Conservation (phyloP, 2,329 filamentous ascomycete species). For the Colletotrichum horii region DNA sequence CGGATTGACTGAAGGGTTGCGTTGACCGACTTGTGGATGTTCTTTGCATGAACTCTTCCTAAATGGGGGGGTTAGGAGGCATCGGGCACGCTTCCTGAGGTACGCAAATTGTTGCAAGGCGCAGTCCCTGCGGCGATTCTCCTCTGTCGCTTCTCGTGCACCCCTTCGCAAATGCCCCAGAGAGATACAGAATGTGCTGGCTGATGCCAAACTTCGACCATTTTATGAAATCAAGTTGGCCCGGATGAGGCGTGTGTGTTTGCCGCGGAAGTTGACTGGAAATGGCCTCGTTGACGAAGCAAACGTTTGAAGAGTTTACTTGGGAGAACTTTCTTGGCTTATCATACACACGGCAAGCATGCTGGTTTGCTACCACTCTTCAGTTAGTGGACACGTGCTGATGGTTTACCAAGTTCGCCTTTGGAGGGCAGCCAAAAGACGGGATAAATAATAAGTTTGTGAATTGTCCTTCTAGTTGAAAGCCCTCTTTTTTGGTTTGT, state of each 20-base stretch:
- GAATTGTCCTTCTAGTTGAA: conserved; percentile 13
- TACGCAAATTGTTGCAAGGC: neutral
- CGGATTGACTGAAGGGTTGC: neutral
- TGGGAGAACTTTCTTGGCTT: neutral
- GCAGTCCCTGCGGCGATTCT: neutral
- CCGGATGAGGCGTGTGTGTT: neutral
- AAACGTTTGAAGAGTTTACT: neutral
- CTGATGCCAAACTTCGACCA: neutral
- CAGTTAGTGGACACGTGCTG: neutral
- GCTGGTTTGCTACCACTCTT: neutral
- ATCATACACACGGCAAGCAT: neutral
- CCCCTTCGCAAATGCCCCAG: no score
- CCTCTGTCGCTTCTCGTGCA: no score
- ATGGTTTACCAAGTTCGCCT: neutral
- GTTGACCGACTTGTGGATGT: neutral
- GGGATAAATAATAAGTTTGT: neutral
- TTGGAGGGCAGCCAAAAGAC: neutral
- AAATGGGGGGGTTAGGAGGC: neutral
- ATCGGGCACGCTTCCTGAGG: neutral
- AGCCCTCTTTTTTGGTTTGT: conserved; percentile 8
- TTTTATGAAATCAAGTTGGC: neutral
- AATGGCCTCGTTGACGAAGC: neutral
- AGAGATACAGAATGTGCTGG: no score
- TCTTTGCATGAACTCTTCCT: neutral
- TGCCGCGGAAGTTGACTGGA: neutral